A percentile compares a stretch with the other conserved stretches of the same genome.
These are phyloP conservation scores for Metarhizium rileyi DNA, from an alignment of 2,329 filamentous ascomycete genomes.

Conservation along the genomic window DNA sequence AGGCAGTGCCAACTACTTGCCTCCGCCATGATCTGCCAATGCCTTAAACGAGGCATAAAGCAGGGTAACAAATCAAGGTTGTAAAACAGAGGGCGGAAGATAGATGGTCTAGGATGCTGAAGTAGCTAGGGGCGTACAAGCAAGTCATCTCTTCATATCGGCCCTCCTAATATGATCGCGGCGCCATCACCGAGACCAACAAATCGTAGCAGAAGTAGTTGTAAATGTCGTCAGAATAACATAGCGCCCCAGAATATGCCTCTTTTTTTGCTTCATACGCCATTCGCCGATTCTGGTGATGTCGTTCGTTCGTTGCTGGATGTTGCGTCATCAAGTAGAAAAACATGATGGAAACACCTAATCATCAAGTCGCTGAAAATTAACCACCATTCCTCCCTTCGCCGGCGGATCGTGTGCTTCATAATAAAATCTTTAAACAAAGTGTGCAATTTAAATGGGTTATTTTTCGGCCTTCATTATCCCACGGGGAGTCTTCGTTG, in stretches of 20 bases:
- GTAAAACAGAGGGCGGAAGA: neutral
- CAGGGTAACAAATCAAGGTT: neutral
- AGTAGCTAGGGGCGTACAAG: neutral
- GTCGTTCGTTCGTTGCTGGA: slow-evolving; percentile 23
- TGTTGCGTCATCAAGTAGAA: slow-evolving; percentile 23
- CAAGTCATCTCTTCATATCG: slow-evolving; percentile 5
- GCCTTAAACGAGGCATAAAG: neutral
- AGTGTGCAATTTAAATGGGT: neutral
- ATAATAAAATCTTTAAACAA: neutral
- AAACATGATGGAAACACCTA: slow-evolving; percentile 8
- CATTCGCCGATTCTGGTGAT: slow-evolving; percentile 28
- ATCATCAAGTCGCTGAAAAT: neutral
- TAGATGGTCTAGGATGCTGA: slow-evolving; percentile 2
- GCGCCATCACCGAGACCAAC: slow-evolving; percentile 10
- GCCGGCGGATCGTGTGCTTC: neutral
- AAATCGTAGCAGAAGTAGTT: slow-evolving; percentile 8
- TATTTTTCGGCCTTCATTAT: neutral
- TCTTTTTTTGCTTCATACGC: slow-evolving; percentile 26
- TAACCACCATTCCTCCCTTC: neutral
- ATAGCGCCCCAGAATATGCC: slow-evolving; percentile 28
- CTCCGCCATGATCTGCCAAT: neutral
- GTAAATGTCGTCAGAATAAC: slow-evolving; percentile 25
- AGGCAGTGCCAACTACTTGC: neutral
- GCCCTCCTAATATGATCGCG: slow-evolving; percentile 11
- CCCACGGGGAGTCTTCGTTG: neutral